Evolutionary conservation across 768 basidiomycete genomes (phyloP).

Genomic region (Pisolithus tinctorius): DNA sequence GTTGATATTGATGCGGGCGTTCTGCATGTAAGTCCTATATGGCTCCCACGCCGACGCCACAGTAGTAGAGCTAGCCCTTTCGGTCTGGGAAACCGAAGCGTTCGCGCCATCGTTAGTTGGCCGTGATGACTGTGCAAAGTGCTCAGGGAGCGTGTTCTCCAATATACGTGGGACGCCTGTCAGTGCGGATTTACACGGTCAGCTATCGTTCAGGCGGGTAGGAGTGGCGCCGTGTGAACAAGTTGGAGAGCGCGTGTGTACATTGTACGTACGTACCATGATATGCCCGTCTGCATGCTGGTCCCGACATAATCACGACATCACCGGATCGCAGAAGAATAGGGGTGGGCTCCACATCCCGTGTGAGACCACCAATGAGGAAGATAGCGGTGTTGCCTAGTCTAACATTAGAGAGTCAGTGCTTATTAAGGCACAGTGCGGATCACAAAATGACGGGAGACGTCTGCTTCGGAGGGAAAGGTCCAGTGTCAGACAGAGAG

Average conservation of each 20-base stretch:
- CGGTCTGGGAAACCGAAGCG: conserved; percentile 3
- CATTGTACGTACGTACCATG: conserved; percentile 55
- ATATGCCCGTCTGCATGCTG: conserved; percentile 76
- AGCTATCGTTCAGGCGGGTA: too few relatives aligned
- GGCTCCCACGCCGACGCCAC: conserved; percentile 44
- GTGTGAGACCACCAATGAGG: conserved; percentile 77
- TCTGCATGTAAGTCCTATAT: conserved; percentile 58
- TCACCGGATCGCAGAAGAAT: conserved; percentile 90
- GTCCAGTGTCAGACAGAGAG: background rate
- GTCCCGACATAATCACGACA: conserved; percentile 88
- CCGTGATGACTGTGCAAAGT: conserved; percentile 30
- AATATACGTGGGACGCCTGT: conserved; percentile 84
- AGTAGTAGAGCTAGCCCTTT: conserved; percentile 18
- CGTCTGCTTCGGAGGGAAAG: background rate
- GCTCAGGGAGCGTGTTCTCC: conserved; percentile 67
- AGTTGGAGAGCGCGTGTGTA: background rate
- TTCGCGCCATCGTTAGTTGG: background rate
- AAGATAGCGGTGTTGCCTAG: conserved; percentile 88
- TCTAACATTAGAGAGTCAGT: conserved; percentile 32
- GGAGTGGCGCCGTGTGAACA: background rate
- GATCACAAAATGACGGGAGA: background rate
- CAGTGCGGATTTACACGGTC: background rate
- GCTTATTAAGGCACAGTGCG: background rate
- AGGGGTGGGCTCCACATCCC: conserved; percentile 69
- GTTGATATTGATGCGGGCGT: conserved; percentile 84